These are phyloP conservation scores for Mucor irregularis DNA, from an alignment of 371 early-diverging fungal species.

Conservation along the genomic window DNA sequence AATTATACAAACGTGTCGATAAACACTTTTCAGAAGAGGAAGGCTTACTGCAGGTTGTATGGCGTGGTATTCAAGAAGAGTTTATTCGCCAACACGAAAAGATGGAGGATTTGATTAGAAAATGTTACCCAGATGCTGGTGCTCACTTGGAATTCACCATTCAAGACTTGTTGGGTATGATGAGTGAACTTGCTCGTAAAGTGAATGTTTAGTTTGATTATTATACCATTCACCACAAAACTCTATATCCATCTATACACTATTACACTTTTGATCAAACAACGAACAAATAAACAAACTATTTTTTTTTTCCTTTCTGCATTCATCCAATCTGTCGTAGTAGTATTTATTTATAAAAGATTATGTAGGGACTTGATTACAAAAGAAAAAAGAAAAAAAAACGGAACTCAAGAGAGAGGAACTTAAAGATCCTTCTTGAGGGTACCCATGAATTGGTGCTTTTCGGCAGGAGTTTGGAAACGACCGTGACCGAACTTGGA, in stretches of 20 bases:
- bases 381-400: conserved; percentile 1
- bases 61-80: conserved; percentile 92
- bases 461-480: conserved; percentile 99
- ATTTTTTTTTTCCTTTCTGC: not conserved
- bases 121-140: conserved; percentile 86
- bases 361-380: not conserved
- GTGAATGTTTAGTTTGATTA: conserved; percentile 33
- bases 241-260: not conserved
- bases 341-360: not conserved
- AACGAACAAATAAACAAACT: not conserved
- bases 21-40: conserved; percentile 91
- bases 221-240: not conserved
- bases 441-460: conserved; percentile 94
- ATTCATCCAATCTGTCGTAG: not conserved
- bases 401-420: not conserved
- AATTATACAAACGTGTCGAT: conserved; percentile 87
- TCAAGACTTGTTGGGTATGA: conserved; percentile 74
- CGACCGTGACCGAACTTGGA: conserved; percentile 99
- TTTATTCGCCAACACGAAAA: conserved; percentile 79
- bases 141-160: conserved; percentile 86
- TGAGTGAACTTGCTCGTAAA: conserved; percentile 65
- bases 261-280: too few relatives aligned
- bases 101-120: conserved; percentile 76
- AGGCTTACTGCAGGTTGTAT: conserved; percentile 83
- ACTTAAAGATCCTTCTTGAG: conserved; percentile 81